Percentiles rank a stretch among this genome's conserved stretches.
Evolutionary conservation across 441 rosid genomes (phyloP).

Genomic region (Melastoma candidum): DNA sequence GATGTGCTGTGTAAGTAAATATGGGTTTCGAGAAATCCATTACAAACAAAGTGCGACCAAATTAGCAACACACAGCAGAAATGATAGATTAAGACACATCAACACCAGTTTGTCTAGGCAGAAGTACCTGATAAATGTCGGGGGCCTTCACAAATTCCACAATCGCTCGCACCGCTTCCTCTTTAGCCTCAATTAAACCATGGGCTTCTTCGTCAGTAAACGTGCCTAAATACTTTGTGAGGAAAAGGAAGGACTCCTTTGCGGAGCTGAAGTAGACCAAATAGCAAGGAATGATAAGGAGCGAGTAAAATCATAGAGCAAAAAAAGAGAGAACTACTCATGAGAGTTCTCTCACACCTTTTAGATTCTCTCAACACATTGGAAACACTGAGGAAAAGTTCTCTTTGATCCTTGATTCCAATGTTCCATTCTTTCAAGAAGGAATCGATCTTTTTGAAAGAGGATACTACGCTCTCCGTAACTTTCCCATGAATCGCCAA

Average conservation of each 20-base stretch:
- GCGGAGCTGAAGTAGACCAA: conserved; percentile 39
- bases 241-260: conserved; percentile 65
- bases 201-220: conserved; percentile 68
- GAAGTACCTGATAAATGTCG: conserved; percentile 73
- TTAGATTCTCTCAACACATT: conserved; percentile 67
- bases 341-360: conserved; percentile 31
- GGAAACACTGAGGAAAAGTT: conserved; percentile 66
- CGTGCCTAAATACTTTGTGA: conserved; percentile 71
- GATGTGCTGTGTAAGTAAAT: not conserved
- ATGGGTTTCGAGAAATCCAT: too few relatives aligned
- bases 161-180: conserved; percentile 71
- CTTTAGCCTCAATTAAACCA: conserved; percentile 70
- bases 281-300: not conserved
- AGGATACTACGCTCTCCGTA: conserved; percentile 55
- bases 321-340: not conserved
- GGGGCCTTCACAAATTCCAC: conserved; percentile 87
- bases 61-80: too few relatives aligned
- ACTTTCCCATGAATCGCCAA: conserved; percentile 79
- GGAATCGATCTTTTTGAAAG: conserved; percentile 67
- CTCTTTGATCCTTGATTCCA: conserved; percentile 68
- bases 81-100: too few relatives aligned
- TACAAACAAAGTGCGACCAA: too few relatives aligned
- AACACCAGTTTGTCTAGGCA: not conserved
- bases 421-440: conserved; percentile 97
- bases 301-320: conserved; percentile 1